These are phyloP conservation scores for Musa troglodytarum DNA, from an alignment of 176 grass and related monocot genomes.

Conservation along the genomic window DNA sequence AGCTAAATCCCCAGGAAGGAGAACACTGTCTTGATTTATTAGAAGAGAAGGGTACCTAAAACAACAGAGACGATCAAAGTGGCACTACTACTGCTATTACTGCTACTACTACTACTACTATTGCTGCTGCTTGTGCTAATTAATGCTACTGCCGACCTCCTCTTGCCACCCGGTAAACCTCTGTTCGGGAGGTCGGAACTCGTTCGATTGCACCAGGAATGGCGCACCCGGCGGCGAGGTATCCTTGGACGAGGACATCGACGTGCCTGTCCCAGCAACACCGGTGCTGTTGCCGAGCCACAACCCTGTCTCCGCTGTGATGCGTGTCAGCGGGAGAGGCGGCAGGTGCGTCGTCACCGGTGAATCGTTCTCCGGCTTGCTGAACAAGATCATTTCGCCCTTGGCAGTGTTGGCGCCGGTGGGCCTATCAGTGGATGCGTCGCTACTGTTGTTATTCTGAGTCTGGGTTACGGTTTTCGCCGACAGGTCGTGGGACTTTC, in stretches of 20 bases:
- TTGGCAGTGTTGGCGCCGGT: not conserved
- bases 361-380: not conserved
- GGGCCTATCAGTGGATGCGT: not conserved
- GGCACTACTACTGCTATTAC: no score
- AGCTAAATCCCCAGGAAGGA: no score
- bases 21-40: no score
- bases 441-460: not conserved
- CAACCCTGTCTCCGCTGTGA: not conserved
- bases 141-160: not conserved
- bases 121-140: no score
- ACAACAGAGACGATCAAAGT: no score
- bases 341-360: not conserved
- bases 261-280: not conserved
- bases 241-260: not conserved
- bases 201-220: not conserved
- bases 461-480: not conserved
- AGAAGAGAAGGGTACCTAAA: no score
- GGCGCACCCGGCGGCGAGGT: not conserved
- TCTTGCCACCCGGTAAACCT: constrained; percentile 5
- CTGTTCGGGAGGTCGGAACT: not conserved
- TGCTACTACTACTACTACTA: no score
- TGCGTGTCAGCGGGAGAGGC: not conserved
- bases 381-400: not conserved
- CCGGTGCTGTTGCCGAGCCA: not conserved
- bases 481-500: constrained; percentile 1